phyloP scores from a whole-genome alignment of 768 basidiomycete species.

The Boletellus emodensis region DNA sequence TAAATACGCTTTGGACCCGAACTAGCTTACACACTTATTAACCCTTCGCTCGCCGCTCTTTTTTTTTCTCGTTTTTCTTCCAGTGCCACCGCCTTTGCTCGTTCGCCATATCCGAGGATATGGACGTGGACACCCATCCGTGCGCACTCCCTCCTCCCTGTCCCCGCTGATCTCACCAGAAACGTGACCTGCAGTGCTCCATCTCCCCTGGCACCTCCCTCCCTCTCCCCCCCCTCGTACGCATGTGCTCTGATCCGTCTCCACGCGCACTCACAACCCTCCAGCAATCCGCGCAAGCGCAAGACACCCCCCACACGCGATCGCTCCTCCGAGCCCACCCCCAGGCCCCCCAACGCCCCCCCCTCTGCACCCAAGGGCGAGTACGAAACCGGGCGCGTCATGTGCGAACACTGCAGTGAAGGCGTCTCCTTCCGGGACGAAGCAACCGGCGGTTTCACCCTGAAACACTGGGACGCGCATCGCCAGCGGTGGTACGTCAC shows the following conservation, averaged over 20 bases:
- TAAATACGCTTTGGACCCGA: conserved; percentile 38
- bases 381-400: conserved; percentile 62
- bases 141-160: conserved; percentile 7
- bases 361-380: conserved; percentile 39
- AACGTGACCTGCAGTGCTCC: conserved; percentile 12
- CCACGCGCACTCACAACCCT: conserved; percentile 9
- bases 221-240: conserved; percentile 17
- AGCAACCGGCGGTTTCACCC: conserved; percentile 55
- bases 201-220: conserved; percentile 4
- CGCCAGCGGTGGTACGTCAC: conserved; percentile 50
- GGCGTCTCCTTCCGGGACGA: conserved; percentile 68
- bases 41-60: conserved; percentile 22
- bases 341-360: conserved; percentile 7
- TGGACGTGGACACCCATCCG: conserved; percentile 17
- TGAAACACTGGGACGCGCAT: conserved; percentile 69
- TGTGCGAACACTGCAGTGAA: conserved; percentile 60
- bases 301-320: conserved; percentile 31
- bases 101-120: conserved; percentile 7
- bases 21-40: conserved; percentile 34
- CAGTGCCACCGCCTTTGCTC: conserved; percentile 2
- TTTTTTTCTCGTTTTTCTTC: conserved; percentile 3
- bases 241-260: conserved; percentile 19
- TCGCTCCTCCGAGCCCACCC: conserved; percentile 14
- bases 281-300: conserved; percentile 39
- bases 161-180: conserved; percentile 14